phyloP scores from a whole-genome alignment of 2,329 filamentous ascomycete genomes.

The Sporothrix brasiliensis region DNA sequence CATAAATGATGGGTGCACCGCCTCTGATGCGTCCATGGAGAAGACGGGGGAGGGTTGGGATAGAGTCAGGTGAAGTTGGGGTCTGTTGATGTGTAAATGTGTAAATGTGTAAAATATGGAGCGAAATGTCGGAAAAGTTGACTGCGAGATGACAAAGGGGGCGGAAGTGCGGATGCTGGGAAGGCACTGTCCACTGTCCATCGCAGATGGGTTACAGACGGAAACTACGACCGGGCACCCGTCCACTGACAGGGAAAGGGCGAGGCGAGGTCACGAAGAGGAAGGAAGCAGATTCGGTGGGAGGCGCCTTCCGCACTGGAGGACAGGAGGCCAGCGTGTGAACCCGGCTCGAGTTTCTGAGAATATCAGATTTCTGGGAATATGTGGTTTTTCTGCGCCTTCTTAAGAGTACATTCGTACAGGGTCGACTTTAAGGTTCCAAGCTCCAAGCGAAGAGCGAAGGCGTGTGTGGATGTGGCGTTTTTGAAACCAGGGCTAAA shows the following conservation, averaged over 20 bases:
- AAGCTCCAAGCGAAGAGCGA: conserved; percentile 21
- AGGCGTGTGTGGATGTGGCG: conserved; percentile 3
- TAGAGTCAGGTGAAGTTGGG: no score
- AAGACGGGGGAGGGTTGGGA: not conserved
- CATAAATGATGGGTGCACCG: conserved; percentile 18
- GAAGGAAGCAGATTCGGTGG: not conserved
- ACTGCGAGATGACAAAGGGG: conserved; percentile 18
- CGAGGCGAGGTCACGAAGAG: not conserved
- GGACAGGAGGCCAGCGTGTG: not conserved
- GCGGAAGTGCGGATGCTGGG: not conserved
- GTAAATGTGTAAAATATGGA: not conserved
- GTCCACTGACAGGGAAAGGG: conserved; percentile 3
- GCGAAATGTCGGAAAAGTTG: conserved; percentile 3
- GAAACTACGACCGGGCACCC: conserved; percentile 14
- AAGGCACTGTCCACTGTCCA: not conserved
- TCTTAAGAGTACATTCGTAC: not conserved
- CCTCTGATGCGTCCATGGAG: conserved; percentile 14
- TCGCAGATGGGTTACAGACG: not conserved
- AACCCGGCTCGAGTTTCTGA: conserved; percentile 17
- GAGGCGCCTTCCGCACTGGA: not conserved
- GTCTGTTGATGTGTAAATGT: no score
- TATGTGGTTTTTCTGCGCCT: not conserved
- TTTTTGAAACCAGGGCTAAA: conserved; percentile 19
- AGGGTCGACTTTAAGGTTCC: not conserved
- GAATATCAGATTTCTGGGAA: not conserved